Base-by-base conservation (phyloP, 805 yeast genomes). In the Zygosaccharomyces lentus region DNA sequence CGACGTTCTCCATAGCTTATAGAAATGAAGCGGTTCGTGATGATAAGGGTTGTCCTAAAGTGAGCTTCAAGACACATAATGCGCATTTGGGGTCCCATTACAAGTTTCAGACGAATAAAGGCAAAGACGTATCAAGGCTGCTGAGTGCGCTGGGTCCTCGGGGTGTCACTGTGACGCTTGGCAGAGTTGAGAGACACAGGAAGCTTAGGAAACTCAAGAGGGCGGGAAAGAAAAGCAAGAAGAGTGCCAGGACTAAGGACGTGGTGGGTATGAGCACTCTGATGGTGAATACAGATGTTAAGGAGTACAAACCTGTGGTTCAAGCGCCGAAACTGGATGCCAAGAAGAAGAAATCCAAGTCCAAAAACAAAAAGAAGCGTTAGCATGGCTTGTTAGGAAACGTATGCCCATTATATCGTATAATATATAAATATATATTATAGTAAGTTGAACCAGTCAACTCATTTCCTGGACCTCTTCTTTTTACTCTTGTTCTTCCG, bases 121-220 rank as follows among this genome's bases (percentile, higher is more conserved):
- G 74, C 39, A 87, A 87, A 61, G 95, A 88, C 62, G 75, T 89
- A 37, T 80, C 87, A 19, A 75, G 90, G 53, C 59, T 88, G 17
- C 67, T 86, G 61, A 77, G 86, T 40, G 84, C 86, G 6, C 59
- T 88, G 39, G 95, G 95, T 0, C 89, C 89, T 4, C 69, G 73
- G 44, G 82, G 82, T 3, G 83, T 81, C 41, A 50, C 66, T 12
- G 49, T 63, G 9, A 49, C 52, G 15, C 52, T 56, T n/a, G 55
- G 55, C 3, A 56, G 50, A 44, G 50, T 64, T 16, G 62, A 55
- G 43, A 60, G 54, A 46, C 45, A 43, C 23, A 42, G 36, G 17
- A 48, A 47, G 26, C 40, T 26, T 9, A 41, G 36, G 25, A 36
- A 45, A 23, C 40, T 26, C 12, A 41, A 34, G 25, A 36, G 43